These are phyloP conservation scores for Avicennia marina DNA, from an alignment of 257 asterid genomes.

Conservation along the genomic window DNA sequence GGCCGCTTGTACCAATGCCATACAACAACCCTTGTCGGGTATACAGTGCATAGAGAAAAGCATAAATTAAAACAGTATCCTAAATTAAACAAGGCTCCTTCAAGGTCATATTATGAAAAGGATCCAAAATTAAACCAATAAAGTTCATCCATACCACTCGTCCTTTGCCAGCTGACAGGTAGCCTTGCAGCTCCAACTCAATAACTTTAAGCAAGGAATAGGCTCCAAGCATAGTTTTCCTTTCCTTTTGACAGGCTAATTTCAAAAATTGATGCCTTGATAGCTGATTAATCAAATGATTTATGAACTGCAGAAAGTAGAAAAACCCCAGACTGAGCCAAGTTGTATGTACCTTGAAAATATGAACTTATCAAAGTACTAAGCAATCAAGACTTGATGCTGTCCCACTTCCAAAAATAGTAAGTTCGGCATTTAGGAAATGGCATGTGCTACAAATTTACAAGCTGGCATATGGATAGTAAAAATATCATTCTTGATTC, in stretches of 20 bases:
- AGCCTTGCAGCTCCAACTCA: slow-evolving; percentile 89
- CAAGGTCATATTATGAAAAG: neutral
- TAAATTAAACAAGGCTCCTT: neutral
- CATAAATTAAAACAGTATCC: neutral
- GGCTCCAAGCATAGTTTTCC: slow-evolving; percentile 95
- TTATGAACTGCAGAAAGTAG: slow-evolving; percentile 68
- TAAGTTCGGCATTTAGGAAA: neutral
- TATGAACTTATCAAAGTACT: no score
- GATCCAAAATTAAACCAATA: neutral
- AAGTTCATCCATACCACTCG: slow-evolving; percentile 68
- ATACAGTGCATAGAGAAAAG: slow-evolving; percentile 13
- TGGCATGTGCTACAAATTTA: neutral
- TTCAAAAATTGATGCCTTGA: slow-evolving; percentile 85
- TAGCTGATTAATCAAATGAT: slow-evolving; percentile 80
- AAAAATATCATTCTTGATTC: no score
- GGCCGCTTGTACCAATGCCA: slow-evolving; percentile 82
- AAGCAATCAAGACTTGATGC: slow-evolving; percentile 16
- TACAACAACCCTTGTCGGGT: slow-evolving; percentile 59
- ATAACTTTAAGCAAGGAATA: slow-evolving; percentile 85
- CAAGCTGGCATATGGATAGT: no score
- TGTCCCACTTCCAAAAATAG: slow-evolving; percentile 1
- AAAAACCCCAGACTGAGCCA: slow-evolving; percentile 17
- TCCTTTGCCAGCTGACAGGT: slow-evolving; percentile 78
- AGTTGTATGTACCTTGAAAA: no score
- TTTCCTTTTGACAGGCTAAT: slow-evolving; percentile 90